phyloP scores from a whole-genome alignment of 306 rosid species.

The Medicago truncatula region DNA sequence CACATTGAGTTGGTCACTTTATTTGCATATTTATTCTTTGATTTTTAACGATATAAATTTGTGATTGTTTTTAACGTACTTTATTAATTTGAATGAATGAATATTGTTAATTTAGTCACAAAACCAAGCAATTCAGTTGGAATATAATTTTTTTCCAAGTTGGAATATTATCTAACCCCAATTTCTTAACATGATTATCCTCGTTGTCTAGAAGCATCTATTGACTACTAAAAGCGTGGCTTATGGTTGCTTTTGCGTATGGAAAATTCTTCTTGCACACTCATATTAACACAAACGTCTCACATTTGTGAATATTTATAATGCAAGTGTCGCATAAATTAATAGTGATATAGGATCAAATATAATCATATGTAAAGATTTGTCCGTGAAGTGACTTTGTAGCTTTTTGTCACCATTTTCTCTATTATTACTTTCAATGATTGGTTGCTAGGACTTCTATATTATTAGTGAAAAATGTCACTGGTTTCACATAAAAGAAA shows the following conservation, averaged over 20 bases:
- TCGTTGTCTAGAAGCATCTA: constrained; percentile 19
- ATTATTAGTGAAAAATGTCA: neutral
- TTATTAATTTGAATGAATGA: no score
- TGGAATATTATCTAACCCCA: constrained; percentile 18
- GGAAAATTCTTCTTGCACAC: constrained; percentile 2
- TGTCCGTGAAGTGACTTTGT: neutral
- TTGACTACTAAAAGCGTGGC: neutral
- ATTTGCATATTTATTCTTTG: no score
- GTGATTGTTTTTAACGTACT: no score
- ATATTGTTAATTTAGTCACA: no score
- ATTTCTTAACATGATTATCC: constrained; percentile 23
- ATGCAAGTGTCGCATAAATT: neutral
- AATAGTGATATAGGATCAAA: neutral
- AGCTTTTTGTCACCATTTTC: neutral
- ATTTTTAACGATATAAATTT: no score
- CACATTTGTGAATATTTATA: neutral
- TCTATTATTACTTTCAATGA: neutral
- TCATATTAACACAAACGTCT: neutral
- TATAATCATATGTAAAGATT: constrained; percentile 7
- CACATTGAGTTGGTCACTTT: no score
- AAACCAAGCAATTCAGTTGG: no score
- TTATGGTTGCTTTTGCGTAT: constrained; percentile 16
- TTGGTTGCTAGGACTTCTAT: neutral
- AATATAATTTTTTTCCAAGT: neutral
- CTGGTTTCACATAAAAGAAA: neutral